phyloP scores from a whole-genome alignment of 2,329 filamentous ascomycete genomes.

The Talaromyces pinophilus region DNA sequence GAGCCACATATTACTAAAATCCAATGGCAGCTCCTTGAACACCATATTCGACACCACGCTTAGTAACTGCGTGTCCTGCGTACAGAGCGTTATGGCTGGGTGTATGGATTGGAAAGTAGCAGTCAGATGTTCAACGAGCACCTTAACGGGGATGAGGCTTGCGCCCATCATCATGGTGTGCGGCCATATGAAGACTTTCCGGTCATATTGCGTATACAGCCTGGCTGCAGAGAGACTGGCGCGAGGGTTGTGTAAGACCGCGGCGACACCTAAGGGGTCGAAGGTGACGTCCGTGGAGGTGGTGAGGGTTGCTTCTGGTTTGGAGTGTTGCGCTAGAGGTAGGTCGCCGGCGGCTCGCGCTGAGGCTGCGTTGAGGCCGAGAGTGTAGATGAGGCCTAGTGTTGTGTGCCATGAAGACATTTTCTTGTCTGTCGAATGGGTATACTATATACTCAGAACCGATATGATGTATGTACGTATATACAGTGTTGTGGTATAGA shows the following conservation, averaged over 20 bases:
- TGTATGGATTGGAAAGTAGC: slow-evolving; percentile 30
- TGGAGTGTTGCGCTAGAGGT: slow-evolving; percentile 21
- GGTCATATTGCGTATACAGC: slow-evolving; percentile 35
- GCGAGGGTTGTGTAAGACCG: slow-evolving; percentile 35
- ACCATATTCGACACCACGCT: slow-evolving; percentile 35
- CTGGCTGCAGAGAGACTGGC: slow-evolving; percentile 34
- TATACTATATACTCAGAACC: background rate
- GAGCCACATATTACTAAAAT: slow-evolving; percentile 34
- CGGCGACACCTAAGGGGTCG: slow-evolving; percentile 38
- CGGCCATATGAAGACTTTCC: slow-evolving; percentile 34
- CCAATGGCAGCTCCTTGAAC: slow-evolving; percentile 35
- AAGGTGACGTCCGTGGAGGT: slow-evolving; percentile 31
- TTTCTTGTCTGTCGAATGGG: background rate
- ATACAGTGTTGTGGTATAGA: background rate
- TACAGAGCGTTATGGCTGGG: slow-evolving; percentile 34
- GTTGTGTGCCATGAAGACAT: slow-evolving; percentile 5
- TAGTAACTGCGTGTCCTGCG: slow-evolving; percentile 31
- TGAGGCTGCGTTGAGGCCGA: slow-evolving; percentile 14
- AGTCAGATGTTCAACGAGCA: slow-evolving; percentile 36
- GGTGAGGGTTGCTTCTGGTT: slow-evolving; percentile 25
- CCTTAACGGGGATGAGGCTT: slow-evolving; percentile 34
- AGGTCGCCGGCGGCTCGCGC: slow-evolving; percentile 21
- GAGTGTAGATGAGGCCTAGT: slow-evolving; percentile 9
- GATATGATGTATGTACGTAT: too few relatives aligned
- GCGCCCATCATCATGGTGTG: slow-evolving; percentile 38